Conservation (phyloP, 345 rosid species). For the Pistacia vera region DNA sequence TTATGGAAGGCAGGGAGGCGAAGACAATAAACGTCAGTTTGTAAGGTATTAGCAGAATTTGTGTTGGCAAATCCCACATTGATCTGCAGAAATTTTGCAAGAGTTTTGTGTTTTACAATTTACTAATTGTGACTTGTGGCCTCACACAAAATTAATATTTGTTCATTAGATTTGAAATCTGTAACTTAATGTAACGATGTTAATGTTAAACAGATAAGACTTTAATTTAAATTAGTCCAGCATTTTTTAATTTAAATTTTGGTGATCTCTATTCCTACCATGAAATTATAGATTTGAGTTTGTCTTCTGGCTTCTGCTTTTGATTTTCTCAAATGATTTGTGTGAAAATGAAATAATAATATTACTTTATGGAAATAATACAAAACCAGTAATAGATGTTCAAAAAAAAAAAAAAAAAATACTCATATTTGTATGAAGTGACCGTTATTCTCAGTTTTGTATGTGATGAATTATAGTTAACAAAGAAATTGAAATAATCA, state of each 20-base stretch:
- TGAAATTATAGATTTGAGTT: not conserved
- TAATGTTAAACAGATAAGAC: not conserved
- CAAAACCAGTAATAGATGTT: too few relatives aligned
- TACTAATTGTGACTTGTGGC: not conserved
- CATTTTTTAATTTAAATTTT: slow-evolving; percentile 9
- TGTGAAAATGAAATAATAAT: too few relatives aligned
- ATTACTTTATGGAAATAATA: too few relatives aligned
- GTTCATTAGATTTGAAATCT: not conserved
- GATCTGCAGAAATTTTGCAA: slow-evolving; percentile 28
- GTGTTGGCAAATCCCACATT: not conserved
- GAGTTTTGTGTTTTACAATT: not conserved
- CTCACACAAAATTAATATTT: not conserved
- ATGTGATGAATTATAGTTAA: too few relatives aligned
- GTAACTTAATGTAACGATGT: slow-evolving; percentile 4
- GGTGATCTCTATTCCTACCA: not conserved
- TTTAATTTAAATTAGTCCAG: not conserved
- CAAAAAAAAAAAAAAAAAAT: too few relatives aligned
- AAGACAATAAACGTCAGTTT: slow-evolving; percentile 50
- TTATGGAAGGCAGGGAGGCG: slow-evolving; percentile 58
- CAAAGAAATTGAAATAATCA: too few relatives aligned
- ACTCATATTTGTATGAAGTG: too few relatives aligned
- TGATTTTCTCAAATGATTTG: too few relatives aligned
- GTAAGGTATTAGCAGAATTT: slow-evolving; percentile 53
- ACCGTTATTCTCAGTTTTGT: too few relatives aligned
- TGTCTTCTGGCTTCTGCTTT: not conserved